Base-by-base conservation (phyloP, 495 filamentous ascomycete genomes). In the Talaromyces thailandensis region DNA sequence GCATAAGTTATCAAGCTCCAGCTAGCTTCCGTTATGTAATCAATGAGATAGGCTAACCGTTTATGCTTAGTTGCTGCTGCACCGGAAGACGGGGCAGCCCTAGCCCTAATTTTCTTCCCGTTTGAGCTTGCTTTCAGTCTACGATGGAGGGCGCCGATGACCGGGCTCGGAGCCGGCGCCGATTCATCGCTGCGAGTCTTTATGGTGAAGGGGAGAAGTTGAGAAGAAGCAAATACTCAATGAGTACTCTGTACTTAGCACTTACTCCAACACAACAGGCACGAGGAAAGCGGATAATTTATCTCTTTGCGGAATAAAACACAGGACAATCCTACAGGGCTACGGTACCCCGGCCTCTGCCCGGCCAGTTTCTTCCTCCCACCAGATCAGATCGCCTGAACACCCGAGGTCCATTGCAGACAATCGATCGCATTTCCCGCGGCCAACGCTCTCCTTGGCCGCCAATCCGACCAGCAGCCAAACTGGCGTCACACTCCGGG, bases 401-500 rank as follows among this genome's bases (percentile, higher is more conserved):
- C 40, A 45, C 40, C 43, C 51, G 51, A 55, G 51, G 51, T 55
- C 51, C 14, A 48, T 21, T n/a, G 43, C 43, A 48, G 6, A 35
- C 31, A 35, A 43, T 6, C n/a, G 7, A 37, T 37, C 35, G 35
- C 43, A 48, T 57, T 57, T 35, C 55, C 55, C 55, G 55, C 55
- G 55, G 55, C 55, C 18, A 57, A 55, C 51, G 0, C 24, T 26
- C 23, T 24, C 23, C 51, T 55, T 55, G 51, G 51, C 26, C 51
- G 23, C 51, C 26, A 48, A 48, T 26, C 51, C 23, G 4, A 14
- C 51, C 51, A 55, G 21, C 51, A 69, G 74, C 79, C 77, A 76
- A 71, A 68, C 72, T 71, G 68, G 59, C 59, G 59, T 61, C 59
- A 35, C 59, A 31, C 40, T 50, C 37, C 59, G 40, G 43, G 59